Percentiles rank a stretch among this genome's conserved stretches.
Conservation (phyloP, 2,329 filamentous ascomycete genomes). For the Alternaria hordeiaustralica region DNA sequence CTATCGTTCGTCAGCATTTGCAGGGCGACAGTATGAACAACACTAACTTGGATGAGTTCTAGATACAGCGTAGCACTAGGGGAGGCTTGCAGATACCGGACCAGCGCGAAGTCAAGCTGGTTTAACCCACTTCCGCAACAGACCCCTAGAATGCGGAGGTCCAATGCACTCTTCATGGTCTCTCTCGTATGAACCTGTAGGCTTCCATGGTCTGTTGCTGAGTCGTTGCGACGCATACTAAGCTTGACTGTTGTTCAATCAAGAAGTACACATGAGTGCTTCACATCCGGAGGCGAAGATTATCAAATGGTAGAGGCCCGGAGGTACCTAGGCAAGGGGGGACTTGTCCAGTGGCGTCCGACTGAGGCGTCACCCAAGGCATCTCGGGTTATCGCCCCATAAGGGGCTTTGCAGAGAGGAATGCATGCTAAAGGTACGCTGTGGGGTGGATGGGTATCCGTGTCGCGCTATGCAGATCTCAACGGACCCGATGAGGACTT, state of each 20-base stretch:
- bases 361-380: not conserved
- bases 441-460: not conserved
- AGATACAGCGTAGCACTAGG: slow-evolving; percentile 63
- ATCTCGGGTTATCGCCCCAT: not conserved
- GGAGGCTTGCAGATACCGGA: slow-evolving; percentile 61
- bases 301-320: not conserved
- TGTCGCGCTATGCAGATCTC: not conserved
- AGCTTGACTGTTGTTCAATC: not conserved
- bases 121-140: slow-evolving; percentile 63
- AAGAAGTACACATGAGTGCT: not conserved
- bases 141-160: slow-evolving; percentile 62
- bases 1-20: slow-evolving; percentile 31
- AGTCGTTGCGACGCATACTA: slow-evolving; percentile 22
- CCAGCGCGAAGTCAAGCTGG: slow-evolving; percentile 65
- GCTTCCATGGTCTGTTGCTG: slow-evolving; percentile 12
- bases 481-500: not conserved
- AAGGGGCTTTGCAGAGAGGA: not conserved
- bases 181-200: not conserved
- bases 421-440: not conserved
- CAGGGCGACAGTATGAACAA: not conserved
- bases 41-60: slow-evolving; percentile 53
- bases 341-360: not conserved
- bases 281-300: not conserved
- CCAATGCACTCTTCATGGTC: slow-evolving; percentile 36
- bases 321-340: not conserved